Evolutionary conservation across 1,284 basidiomycete species (phyloP), one percentile per base, ranked within the genome.

Genomic region (Apiotrichum gamsii): DNA sequence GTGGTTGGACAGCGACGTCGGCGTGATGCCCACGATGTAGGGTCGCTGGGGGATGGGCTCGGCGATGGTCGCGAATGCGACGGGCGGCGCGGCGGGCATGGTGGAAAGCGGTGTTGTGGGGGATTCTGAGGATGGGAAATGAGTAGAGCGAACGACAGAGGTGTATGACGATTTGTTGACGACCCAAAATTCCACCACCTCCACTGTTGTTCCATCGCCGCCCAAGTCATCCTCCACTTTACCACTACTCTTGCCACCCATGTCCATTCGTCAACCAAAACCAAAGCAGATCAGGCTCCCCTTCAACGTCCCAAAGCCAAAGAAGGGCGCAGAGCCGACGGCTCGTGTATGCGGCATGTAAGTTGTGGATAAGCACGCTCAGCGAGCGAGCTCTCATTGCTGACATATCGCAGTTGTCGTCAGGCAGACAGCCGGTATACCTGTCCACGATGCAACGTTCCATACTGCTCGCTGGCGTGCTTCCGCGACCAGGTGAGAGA

Each of bases 371-470:
- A 38, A 28, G 2, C 5, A 18, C 18, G 11, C 4, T n/a, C 13
- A 16, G 15, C 10, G 13, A 18, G 15, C 14, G 29, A 39, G 41
- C 30, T 23, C 38, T 24, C 39, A 19, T 10, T 13, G 18, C 35
- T 34, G 34, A n/a, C 9, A 13, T 4, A 20, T 20, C 19, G 5
- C 49, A 72, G 71, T 37, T 73, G 71, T 48, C 62, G 66, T 2
- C 56, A 57, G 41, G 53, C 52, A 1, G 65, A 72, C 42, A 66
- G 64, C 39, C 52, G 55, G 41, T 73, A 73, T 47, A 69, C 65
- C 33, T 73, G 71, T 50, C 71, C 71, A 16, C 58, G 71, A 52
- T 73, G 71, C 46, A 72, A 72, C 52, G 50, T 72, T 6, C 48
- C 65, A 6, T 73, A 73, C 43, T 73, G 71, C 57, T 69, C 68